These are phyloP conservation scores for Simmondsia chinensis DNA, from an alignment of 148 eudicot species.

Conservation along the genomic window DNA sequence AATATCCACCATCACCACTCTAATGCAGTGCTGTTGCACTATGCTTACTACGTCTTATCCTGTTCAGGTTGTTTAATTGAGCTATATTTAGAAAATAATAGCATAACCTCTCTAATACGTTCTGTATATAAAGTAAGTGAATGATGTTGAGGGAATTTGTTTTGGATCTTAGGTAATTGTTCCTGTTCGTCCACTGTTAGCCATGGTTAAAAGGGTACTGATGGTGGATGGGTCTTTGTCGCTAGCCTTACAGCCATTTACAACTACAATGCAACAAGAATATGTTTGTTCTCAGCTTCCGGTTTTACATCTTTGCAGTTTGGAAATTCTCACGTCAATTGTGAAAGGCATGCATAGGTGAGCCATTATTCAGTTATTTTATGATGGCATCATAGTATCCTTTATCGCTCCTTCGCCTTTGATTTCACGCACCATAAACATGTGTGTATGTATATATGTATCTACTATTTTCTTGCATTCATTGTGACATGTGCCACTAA, in stretches of 20 bases:
- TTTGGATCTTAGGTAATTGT: constrained; percentile 44
- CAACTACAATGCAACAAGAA: constrained; percentile 77
- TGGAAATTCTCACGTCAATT: constrained; percentile 59
- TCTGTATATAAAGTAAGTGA: too few relatives aligned
- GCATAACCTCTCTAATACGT: too few relatives aligned
- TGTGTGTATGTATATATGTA: too few relatives aligned
- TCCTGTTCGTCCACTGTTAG: constrained; percentile 54
- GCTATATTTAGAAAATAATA: too few relatives aligned
- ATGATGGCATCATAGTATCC: too few relatives aligned
- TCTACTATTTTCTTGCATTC: too few relatives aligned
- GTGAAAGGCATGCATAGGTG: constrained; percentile 63
- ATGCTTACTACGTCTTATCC: constrained; percentile 73
- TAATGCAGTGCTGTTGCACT: constrained; percentile 50
- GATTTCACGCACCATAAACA: too few relatives aligned
- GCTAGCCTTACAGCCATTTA: constrained; percentile 35
- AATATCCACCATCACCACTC: constrained; percentile 42
- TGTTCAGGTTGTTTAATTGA: constrained; percentile 42
- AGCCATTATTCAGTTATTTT: too few relatives aligned
- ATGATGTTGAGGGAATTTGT: too few relatives aligned
- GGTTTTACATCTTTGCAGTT: constrained; percentile 39
- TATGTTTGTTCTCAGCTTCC: constrained; percentile 76
- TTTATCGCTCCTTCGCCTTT: not conserved
- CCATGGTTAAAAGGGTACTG: constrained; percentile 59
- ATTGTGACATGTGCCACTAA: too few relatives aligned
- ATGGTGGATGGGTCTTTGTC: constrained; percentile 74